Evolutionary conservation across 2,329 filamentous ascomycete species (phyloP).

Genomic region (Torrubiellomyces zombiae): DNA sequence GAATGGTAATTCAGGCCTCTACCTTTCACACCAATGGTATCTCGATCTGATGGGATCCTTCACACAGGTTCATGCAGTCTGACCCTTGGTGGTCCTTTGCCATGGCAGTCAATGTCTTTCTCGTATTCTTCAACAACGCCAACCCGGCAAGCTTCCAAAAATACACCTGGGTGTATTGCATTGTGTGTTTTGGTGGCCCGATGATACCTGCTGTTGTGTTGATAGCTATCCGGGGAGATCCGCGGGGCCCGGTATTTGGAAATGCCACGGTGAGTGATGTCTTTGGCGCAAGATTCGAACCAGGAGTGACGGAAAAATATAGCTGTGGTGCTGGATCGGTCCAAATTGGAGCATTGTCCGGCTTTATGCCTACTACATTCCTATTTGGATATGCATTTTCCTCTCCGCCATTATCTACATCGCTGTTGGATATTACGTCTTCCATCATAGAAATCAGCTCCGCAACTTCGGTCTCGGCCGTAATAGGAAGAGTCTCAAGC

Average conservation of each 20-base stretch:
- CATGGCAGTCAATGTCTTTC: constrained; percentile 68
- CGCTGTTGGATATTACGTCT: constrained; percentile 40
- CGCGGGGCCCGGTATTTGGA: constrained; percentile 29
- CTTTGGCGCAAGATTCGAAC: too few relatives aligned
- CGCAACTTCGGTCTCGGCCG: constrained; percentile 23
- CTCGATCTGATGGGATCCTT: too few relatives aligned
- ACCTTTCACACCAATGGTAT: too few relatives aligned
- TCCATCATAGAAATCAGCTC: constrained; percentile 38
- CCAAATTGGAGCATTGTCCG: constrained; percentile 35
- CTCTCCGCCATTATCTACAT: constrained; percentile 37
- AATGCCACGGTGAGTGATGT: constrained; percentile 37
- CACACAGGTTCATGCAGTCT: constrained; percentile 55
- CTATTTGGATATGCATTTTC: constrained; percentile 42
- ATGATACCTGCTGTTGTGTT: constrained; percentile 49
- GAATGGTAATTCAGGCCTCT: constrained; percentile 39
- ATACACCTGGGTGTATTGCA: constrained; percentile 53
- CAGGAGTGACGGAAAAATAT: too few relatives aligned
- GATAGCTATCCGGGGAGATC: constrained; percentile 34
- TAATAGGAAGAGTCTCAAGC: constrained; percentile 8
- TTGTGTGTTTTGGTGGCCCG: constrained; percentile 54
- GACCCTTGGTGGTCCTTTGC: constrained; percentile 64
- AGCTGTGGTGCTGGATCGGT: constrained; percentile 47
- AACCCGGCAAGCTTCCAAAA: constrained; percentile 47
- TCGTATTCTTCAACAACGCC: constrained; percentile 43
- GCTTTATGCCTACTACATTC: constrained; percentile 43